Percentiles rank a stretch among this genome's conserved stretches.
Evolutionary conservation across 345 rosid species (phyloP).

Genomic region (Nephelium lappaceum): DNA sequence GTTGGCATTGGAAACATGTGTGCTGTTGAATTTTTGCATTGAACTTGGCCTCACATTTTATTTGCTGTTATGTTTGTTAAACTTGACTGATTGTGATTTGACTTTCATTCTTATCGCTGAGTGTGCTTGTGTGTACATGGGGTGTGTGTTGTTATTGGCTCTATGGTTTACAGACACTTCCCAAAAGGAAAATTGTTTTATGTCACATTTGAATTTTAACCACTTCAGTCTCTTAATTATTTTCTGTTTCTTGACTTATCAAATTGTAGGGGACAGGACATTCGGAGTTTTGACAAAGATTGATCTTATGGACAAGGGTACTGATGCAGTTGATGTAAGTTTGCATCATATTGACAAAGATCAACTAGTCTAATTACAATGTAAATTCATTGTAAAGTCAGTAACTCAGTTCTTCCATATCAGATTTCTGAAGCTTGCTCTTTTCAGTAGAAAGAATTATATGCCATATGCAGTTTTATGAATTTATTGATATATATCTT

Average conservation of each 20-base stretch:
- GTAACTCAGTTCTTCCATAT: not conserved
- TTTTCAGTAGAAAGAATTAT: not conserved
- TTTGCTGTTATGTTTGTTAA: not conserved
- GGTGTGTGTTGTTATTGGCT: not conserved
- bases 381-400: constrained; percentile 11
- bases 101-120: not conserved
- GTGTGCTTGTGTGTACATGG: not conserved
- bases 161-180: not conserved
- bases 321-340: constrained; percentile 95
- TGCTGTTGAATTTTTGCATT: not conserved
- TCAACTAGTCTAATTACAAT: not conserved
- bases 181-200: not conserved
- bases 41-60: not conserved
- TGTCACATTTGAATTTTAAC: not conserved
- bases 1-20: not conserved
- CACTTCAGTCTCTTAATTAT: not conserved
- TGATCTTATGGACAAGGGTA: constrained; percentile 97
- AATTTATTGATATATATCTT: not conserved
- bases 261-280: constrained; percentile 78
- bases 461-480: not conserved
- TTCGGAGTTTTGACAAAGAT: constrained; percentile 90
- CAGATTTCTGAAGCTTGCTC: not conserved
- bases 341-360: constrained; percentile 9
- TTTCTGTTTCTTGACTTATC: constrained; percentile 23
- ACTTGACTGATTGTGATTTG: not conserved